phyloP scores from a whole-genome alignment of 2,329 filamentous ascomycete species.

The Colletotrichum lindemuthianum region DNA sequence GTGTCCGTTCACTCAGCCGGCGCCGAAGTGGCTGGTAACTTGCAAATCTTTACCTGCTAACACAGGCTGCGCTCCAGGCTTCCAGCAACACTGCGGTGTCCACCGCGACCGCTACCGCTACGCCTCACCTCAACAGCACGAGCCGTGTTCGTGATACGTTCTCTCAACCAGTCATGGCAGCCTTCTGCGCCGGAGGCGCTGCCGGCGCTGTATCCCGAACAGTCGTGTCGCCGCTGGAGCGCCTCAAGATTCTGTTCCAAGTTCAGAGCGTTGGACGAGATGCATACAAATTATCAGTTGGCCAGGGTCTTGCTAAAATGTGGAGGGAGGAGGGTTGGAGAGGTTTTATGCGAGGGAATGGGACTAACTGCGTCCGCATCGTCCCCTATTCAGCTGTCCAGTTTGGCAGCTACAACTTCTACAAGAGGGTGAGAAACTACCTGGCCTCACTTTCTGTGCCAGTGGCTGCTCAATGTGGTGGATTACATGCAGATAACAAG shows the following conservation, averaged over 20 bases:
- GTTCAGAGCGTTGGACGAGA: slow-evolving; percentile 89
- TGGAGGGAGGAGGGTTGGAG: slow-evolving; percentile 96
- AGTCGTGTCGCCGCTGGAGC: slow-evolving; percentile 94
- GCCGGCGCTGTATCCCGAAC: slow-evolving; percentile 97
- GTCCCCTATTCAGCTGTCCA: slow-evolving; percentile 98
- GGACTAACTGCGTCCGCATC: slow-evolving; percentile 97
- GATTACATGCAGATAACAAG: background rate
- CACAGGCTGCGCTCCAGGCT: slow-evolving; percentile 1
- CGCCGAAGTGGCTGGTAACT: background rate
- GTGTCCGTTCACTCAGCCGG: background rate
- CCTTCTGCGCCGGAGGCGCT: slow-evolving; percentile 93
- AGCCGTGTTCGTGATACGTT: slow-evolving; percentile 60
- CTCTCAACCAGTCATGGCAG: slow-evolving; percentile 86
- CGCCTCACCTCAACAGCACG: slow-evolving; percentile 2
- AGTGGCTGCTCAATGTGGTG: background rate
- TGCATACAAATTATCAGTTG: slow-evolving; percentile 93
- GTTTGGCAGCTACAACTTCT: slow-evolving; percentile 97
- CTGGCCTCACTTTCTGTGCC: background rate
- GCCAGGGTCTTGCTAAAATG: slow-evolving; percentile 92
- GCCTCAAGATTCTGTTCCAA: slow-evolving; percentile 97
- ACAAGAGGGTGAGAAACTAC: slow-evolving; percentile 76
- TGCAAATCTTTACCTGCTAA: background rate
- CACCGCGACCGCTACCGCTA: slow-evolving; percentile 11
- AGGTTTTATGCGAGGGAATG: slow-evolving; percentile 97
- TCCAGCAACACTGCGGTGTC: slow-evolving; percentile 21